Evolutionary conservation across 495 filamentous ascomycete species (phyloP), one percentile per base, ranked within the genome.

Genomic region (Sporormia fimetaria): DNA sequence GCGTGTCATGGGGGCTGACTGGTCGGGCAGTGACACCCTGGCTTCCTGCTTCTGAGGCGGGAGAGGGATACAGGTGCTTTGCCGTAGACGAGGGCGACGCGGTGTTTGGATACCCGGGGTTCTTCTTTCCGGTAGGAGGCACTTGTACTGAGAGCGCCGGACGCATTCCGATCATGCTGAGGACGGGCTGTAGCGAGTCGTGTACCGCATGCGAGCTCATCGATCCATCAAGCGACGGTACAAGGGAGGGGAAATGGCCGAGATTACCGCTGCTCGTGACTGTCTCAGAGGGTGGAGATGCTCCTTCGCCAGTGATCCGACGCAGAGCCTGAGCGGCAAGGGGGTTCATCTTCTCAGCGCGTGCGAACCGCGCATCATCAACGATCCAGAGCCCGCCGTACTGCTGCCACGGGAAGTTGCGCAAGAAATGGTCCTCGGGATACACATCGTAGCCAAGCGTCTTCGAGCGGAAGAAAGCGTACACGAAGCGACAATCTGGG

Each of bases 391-490:
- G 36, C 23, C 51, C 44, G 12, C 50, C 50, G 36, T 49, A 54
- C 18, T 54, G 40, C 25, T 44, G 44, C 51, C 51, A 54, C 1
- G 51, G 51, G 27, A 54, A 54, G 32, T 39, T 54, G 21, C 36
- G 40, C 11, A 54, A 37, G 21, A 54, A 54, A 25, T 54, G 45
- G 28, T 49, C 51, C 43, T 54, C 51, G 11, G 51, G 51, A 31
- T 49, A 54, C 11, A 54, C 51, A 22, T 49, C 51, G 36, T 49
- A 49, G 3, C 51, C 51, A 18, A 54, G 37, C 11, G 51, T 54
- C 4, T 38, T 23, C 14, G 51, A 54, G 27, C 51, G 44, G 45
- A 49, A 54, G 37, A 54, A 54, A 16, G 33, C 51, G 32, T 54
- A 54, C 17, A 54, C 31, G 23, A 31, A 54, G 35, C 40, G 51